Evolutionary conservation across 768 basidiomycete genomes (phyloP).

Genomic region (Dioszegia aurantiaca): DNA sequence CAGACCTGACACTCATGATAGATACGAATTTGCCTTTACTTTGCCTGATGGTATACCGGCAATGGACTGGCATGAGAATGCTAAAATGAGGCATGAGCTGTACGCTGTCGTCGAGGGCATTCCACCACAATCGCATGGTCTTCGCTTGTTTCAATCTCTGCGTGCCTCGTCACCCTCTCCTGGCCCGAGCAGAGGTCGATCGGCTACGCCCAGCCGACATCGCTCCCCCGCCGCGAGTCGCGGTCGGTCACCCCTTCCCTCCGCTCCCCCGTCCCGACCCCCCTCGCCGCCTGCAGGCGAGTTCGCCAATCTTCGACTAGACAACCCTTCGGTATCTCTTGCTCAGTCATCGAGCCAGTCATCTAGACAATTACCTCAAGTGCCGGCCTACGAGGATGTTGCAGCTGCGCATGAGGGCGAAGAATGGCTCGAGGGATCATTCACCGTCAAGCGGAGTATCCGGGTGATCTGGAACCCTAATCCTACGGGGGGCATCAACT

Average conservation of each 20-base stretch:
- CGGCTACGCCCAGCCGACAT: conserved; percentile 4
- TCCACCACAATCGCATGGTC: conserved; percentile 4
- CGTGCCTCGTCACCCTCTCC: conserved; percentile 3
- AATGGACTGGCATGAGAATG: conserved; percentile 37
- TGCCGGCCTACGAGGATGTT: conserved; percentile 15
- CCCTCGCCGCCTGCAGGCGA: conserved; percentile 8
- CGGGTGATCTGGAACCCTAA: conserved; percentile 19
- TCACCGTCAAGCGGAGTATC: conserved; percentile 11
- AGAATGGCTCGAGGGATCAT: conserved; percentile 18
- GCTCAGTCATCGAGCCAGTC: conserved; percentile 23
- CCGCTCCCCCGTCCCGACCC: conserved; percentile 7
- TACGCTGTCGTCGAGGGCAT: conserved; percentile 38
- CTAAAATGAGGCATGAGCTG: conserved; percentile 25
- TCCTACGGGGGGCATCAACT: conserved; percentile 18
- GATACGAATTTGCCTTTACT: conserved; percentile 39
- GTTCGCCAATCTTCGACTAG: not conserved
- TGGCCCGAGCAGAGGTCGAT: conserved; percentile 7
- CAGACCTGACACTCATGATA: not conserved
- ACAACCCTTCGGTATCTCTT: conserved; percentile 27
- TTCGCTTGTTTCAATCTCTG: conserved; percentile 9
- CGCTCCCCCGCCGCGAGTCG: conserved; percentile 4
- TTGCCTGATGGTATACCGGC: conserved; percentile 31
- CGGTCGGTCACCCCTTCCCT: conserved; percentile 6
- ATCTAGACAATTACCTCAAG: conserved; percentile 18
- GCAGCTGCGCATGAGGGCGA: not conserved